Percentiles rank a stretch among this genome's conserved stretches.
Conservation (phyloP, 2,329 filamentous ascomycete genomes). For the Tolypocladium pustulatum region DNA sequence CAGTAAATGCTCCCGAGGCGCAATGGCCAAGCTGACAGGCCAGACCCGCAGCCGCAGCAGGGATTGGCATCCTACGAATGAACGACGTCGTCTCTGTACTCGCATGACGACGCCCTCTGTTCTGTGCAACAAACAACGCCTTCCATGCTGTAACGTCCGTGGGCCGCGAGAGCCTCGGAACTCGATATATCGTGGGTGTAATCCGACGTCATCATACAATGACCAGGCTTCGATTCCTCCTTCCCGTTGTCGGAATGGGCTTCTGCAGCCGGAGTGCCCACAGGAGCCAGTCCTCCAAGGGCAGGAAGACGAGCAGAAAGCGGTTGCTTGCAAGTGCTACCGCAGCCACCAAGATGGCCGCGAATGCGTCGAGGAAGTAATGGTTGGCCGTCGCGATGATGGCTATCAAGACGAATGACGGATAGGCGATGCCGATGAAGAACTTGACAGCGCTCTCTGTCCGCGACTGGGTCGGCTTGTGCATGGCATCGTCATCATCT, state of each 20-base stretch:
- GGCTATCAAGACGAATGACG: conserved; percentile 52
- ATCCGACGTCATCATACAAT: background rate
- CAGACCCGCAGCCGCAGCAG: background rate
- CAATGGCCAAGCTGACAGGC: background rate
- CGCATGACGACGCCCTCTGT: background rate
- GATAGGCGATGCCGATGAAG: conserved; percentile 49
- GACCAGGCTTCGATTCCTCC: conserved; percentile 20
- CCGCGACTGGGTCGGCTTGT: background rate
- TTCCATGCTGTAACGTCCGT: background rate
- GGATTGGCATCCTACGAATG: background rate
- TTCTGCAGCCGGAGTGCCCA: conserved; percentile 55
- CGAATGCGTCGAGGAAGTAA: conserved; percentile 61
- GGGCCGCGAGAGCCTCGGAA: background rate
- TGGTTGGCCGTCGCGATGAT: conserved; percentile 66
- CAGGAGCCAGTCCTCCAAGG: conserved; percentile 59
- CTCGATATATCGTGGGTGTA: background rate
- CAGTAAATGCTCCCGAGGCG: background rate
- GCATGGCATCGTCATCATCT: background rate
- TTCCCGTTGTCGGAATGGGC: conserved; percentile 34
- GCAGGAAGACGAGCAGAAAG: conserved; percentile 50
- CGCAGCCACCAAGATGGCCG: conserved; percentile 53
- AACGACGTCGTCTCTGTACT: background rate
- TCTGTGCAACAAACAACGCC: background rate
- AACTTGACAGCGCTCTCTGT: conserved; percentile 30
- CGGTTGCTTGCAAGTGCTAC: conserved; percentile 50